phyloP scores from a whole-genome alignment of 768 basidiomycete genomes.

The Rhizopogon vesiculosus region DNA sequence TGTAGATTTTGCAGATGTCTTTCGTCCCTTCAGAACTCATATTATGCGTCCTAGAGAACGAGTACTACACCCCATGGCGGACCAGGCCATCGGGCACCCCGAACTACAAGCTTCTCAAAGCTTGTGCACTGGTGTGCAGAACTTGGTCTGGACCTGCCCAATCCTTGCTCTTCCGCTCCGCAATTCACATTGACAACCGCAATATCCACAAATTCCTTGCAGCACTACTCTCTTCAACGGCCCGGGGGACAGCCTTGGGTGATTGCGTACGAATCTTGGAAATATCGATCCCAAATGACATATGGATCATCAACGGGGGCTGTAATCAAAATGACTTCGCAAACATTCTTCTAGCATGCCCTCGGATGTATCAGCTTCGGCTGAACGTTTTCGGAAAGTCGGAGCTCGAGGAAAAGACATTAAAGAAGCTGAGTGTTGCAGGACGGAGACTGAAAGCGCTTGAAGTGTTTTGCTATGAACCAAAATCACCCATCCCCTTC shows the following conservation, averaged over 20 bases:
- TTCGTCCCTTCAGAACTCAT: too few relatives aligned
- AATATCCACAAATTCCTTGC: slow-evolving; percentile 9
- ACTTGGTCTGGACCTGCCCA: slow-evolving; percentile 23
- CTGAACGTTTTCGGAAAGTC: slow-evolving; percentile 16
- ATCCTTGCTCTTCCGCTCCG: slow-evolving; percentile 21
- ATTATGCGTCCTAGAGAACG: too few relatives aligned
- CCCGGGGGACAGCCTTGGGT: slow-evolving; percentile 10
- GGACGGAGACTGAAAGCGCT: slow-evolving; percentile 28
- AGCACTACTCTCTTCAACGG: slow-evolving; percentile 11
- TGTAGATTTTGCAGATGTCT: too few relatives aligned
- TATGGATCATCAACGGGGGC: too few relatives aligned
- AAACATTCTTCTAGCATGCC: slow-evolving; percentile 21
- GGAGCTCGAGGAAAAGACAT: slow-evolving; percentile 21
- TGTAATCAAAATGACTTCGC: slow-evolving; percentile 1
- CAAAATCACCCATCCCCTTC: too few relatives aligned
- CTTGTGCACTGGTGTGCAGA: slow-evolving; percentile 20
- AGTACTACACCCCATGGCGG: too few relatives aligned
- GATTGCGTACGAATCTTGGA: slow-evolving; percentile 12
- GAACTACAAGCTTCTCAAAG: neutral
- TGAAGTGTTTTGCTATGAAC: slow-evolving; percentile 9
- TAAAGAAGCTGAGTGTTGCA: slow-evolving; percentile 18
- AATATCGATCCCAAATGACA: too few relatives aligned
- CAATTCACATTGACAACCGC: slow-evolving; percentile 1
- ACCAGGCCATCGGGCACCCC: too few relatives aligned
- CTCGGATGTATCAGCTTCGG: slow-evolving; percentile 29